Evolutionary conservation across 169 alveolate genomes (phyloP).

Genomic region (Plasmodium inui): DNA sequence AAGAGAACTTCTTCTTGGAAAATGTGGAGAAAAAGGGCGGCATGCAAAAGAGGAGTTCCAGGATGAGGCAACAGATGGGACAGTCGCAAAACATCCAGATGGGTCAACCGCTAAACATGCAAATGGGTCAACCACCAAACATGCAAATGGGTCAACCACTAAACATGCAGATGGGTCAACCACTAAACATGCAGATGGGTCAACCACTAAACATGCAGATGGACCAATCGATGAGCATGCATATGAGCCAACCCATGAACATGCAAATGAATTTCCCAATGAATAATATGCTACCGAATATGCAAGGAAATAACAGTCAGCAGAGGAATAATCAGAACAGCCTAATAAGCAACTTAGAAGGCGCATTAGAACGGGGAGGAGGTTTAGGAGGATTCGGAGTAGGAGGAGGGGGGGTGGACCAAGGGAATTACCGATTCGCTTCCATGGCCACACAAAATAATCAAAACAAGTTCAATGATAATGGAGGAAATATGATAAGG

Average conservation of each 20-base stretch:
- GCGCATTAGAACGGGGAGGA: neutral
- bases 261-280: neutral
- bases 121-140: neutral
- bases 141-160: neutral
- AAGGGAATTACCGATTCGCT: neutral
- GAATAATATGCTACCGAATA: neutral
- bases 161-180: neutral
- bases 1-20: conserved; percentile 5
- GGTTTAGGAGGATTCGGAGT: too few species aligned
- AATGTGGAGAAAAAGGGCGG: conserved; percentile 13
- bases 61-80: neutral
- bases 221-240: neutral
- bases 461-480: conserved; percentile 8
- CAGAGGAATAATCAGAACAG: conserved; percentile 20
- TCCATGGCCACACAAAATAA: neutral
- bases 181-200: neutral
- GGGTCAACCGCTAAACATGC: neutral
- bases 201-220: neutral
- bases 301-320: neutral
- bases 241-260: neutral
- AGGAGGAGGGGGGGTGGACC: neutral
- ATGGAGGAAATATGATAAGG: neutral
- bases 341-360: neutral
- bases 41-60: conserved; percentile 30
- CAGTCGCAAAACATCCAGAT: neutral